Base-by-base conservation (phyloP, 352 stramenopile species). In the Globisporangium emineosum region DNA sequence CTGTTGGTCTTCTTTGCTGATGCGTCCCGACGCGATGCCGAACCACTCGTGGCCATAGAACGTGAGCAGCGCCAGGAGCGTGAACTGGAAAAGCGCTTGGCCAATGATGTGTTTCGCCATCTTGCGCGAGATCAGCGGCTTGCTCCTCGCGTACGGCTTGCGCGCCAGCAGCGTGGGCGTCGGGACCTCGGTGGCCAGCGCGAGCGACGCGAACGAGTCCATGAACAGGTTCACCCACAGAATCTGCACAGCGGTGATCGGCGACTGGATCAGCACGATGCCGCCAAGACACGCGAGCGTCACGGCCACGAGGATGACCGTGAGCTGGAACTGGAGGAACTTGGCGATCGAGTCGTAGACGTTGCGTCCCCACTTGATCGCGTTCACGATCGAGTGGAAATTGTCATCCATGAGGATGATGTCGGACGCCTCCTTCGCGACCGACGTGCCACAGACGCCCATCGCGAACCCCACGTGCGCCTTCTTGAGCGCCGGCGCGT, bases 391-490 rank as follows among this genome's bases (percentile, higher is more conserved):
- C 9, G 86, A 96, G 19, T 82, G 77, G 71, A 98, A 98, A 59
- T 94, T 93, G 68, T 97, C 92, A 76, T 98, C 90, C 69, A 96
- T 80, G 60, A 95, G 77, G 52, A 97, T 89, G 70, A 98, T 97
- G 60, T 98, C 92, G 25, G 80, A 93, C 25, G 92, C 88, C 57
- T 97, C 88, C 70, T 97, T 97, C 2, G 92, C 90, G 6, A 98
- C 89, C 4, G 50, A 83, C 47, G 86, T 97, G 65, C 89, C 89
- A 47, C 73, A 81, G 17, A 94, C 69, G 35, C 89, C 89, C 92
- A 98, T 98, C 10, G 88, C 86, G 57, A 98, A 78, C 17, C 97
- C 96, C 8, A 99, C 96, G 76, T 99, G 95, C n/a, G 96, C 96
- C 50, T 96, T 92, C 74, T 98, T 98, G 4, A 99, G 80, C 21